Evolutionary conservation across 148 eudicot genomes (phyloP).

Genomic region (Tetragonia tetragonoides): DNA sequence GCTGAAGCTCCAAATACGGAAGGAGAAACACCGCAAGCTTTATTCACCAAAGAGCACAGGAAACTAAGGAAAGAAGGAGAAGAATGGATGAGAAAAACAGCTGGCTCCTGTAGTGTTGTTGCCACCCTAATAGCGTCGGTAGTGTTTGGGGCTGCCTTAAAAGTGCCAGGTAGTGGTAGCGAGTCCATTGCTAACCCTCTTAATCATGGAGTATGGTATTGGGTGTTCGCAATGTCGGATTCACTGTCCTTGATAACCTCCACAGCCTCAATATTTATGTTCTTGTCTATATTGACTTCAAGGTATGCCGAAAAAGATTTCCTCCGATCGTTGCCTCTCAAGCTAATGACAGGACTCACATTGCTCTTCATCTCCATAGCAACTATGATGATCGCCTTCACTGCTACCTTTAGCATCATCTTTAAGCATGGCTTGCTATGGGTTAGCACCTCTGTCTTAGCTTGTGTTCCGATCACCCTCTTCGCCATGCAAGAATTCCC

Average conservation of each 20-base stretch:
- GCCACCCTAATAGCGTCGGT: constrained; percentile 39
- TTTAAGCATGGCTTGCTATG: not conserved
- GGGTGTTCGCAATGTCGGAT: constrained; percentile 22
- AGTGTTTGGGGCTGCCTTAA: constrained; percentile 7
- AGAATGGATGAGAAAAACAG: constrained; percentile 30
- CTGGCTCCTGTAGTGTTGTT: constrained; percentile 38
- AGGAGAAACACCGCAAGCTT: constrained; percentile 15
- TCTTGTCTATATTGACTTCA: constrained; percentile 33
- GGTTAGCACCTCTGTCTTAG: not conserved
- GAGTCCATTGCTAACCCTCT: not conserved
- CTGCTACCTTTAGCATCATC: constrained; percentile 17
- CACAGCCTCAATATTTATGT: constrained; percentile 30
- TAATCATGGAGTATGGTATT: not conserved
- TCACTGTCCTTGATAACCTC: constrained; percentile 27
- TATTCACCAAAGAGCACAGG: constrained; percentile 26
- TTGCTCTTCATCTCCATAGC: constrained; percentile 30
- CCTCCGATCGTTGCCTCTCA: constrained; percentile 18
- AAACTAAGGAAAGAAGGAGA: constrained; percentile 22
- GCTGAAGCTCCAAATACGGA: constrained; percentile 6
- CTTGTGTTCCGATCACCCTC: not conserved
- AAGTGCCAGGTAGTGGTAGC: constrained; percentile 14
- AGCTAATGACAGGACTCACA: constrained; percentile 23
- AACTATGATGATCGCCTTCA: constrained; percentile 31
- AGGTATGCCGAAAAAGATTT: constrained; percentile 25
- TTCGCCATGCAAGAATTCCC: constrained; percentile 12